Evolutionary conservation across 1,139 yeast genomes (phyloP), one percentile per base, ranked within the genome.

Genomic region (Pichia sp.): DNA sequence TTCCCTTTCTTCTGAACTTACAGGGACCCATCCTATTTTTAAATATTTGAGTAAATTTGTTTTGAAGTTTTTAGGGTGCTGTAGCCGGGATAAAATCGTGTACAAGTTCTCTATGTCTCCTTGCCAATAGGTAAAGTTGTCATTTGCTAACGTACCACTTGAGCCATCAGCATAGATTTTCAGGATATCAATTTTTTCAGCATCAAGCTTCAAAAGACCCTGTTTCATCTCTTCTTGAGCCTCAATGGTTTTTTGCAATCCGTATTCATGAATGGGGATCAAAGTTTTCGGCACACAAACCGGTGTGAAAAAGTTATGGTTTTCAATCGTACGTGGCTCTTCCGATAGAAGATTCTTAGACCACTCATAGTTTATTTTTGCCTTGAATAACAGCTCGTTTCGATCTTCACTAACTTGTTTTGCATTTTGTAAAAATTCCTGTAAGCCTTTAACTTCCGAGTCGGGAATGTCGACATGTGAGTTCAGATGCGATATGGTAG

Each of bases 321-420:
- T 62, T 38, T 72, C 79, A 26, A 82, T 61, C 0, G 80, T 69
- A 38, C 78, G 68, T 7, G 80, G 74, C 23, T 71, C 63, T 11
- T 57, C 59, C 16, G 68, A 64, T 16, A 64, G 60, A 59, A 71
- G 67, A 45, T 72, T 70, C 45, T 64, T 70, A 51, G 79, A 73
- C 80, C 84, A 81, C 53, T 81, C 85, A 61, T 71, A 80, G 0
- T 87, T 84, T 50, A 76, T 75, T 42, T 73, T 65, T 53, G 78
- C 79, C 47, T 82, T 73, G 62, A 79, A 79, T 50, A 72, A 64
- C 43, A 72, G 74, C 55, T 79, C 80, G 36, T 75, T 77, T 15
- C 71, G 72, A 23, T 62, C 53, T 31, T 75, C 75, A 49, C 69
- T 72, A 38, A 73, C 71, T 29, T 67, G 66, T 55, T 77, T 78